These are phyloP conservation scores for Lophium mytilinum DNA, from an alignment of 495 filamentous ascomycete genomes.

Conservation along the genomic window DNA sequence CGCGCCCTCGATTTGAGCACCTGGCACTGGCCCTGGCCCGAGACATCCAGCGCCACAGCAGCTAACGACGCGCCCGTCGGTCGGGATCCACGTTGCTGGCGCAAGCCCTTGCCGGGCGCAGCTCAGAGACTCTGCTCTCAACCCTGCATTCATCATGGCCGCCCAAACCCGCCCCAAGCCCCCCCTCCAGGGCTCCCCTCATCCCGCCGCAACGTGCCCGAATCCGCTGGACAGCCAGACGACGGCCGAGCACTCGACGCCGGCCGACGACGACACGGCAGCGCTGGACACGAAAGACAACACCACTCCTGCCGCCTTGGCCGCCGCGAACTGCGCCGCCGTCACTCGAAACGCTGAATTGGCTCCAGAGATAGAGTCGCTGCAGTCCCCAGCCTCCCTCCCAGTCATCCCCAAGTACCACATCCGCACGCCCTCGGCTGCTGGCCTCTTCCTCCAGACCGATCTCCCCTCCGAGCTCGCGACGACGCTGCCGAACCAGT, in stretches of 20 bases:
- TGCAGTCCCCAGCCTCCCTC: conserved; percentile 1
- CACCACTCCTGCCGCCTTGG: background rate
- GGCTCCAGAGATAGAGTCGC: background rate
- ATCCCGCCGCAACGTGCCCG: background rate
- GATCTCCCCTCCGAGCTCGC: conserved; percentile 13
- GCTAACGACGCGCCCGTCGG: too few relatives aligned
- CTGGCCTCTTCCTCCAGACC: conserved; percentile 26
- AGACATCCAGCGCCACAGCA: too few relatives aligned
- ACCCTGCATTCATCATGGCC: background rate
- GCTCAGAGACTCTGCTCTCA: background rate
- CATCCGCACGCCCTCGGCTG: conserved; percentile 24
- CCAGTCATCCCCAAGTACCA: conserved; percentile 11
- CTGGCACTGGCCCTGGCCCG: too few relatives aligned
- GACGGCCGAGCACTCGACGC: too few relatives aligned
- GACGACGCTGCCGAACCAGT: background rate
- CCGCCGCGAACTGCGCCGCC: background rate
- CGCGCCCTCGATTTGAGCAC: too few relatives aligned
- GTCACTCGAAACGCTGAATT: conserved; percentile 13
- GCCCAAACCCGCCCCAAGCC: background rate
- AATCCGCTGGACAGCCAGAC: too few relatives aligned
- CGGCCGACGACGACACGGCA: too few relatives aligned
- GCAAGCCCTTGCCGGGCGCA: background rate
- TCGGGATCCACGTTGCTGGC: too few relatives aligned
- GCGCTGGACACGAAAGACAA: background rate
- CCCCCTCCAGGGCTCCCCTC: background rate